phyloP scores from a whole-genome alignment of 1,139 yeast genomes.

The Tardiomyces blankii region DNA sequence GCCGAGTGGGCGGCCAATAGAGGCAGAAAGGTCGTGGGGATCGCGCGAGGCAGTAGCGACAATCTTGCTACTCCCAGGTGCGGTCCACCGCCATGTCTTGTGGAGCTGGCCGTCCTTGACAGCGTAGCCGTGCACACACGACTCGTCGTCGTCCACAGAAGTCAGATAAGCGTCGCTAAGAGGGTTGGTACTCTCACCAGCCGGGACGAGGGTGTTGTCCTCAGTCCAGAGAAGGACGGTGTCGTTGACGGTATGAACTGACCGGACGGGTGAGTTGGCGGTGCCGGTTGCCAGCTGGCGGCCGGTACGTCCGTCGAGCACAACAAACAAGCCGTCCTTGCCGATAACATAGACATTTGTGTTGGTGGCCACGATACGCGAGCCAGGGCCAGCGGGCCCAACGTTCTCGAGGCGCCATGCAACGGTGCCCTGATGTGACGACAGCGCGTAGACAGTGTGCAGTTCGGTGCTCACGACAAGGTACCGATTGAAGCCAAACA shows the following conservation, averaged over 20 bases:
- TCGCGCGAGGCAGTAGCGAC: slow-evolving; percentile 31
- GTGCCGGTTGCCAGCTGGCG: not conserved
- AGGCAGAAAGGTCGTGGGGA: slow-evolving; percentile 40
- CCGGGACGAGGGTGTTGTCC: not conserved
- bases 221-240: not conserved
- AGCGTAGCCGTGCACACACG: not conserved
- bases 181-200: not conserved
- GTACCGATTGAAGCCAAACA: not conserved
- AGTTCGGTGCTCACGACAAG: not conserved
- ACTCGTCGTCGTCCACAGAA: not conserved
- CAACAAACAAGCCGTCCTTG: not conserved
- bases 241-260: not conserved
- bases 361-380: not conserved
- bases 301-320: not conserved
- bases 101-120: not conserved
- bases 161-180: not conserved
- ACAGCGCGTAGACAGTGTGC: not conserved
- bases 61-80: slow-evolving; percentile 25
- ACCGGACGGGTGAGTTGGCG: not conserved
- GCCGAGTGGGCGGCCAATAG: slow-evolving; percentile 61
- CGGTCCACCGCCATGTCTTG: slow-evolving; percentile 17
- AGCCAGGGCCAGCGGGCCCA: not conserved
- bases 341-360: not conserved
- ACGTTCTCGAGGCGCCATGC: not conserved
- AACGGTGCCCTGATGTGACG: not conserved